Evolutionary conservation across 306 rosid species (phyloP).

Genomic region (Prosopis cineraria): DNA sequence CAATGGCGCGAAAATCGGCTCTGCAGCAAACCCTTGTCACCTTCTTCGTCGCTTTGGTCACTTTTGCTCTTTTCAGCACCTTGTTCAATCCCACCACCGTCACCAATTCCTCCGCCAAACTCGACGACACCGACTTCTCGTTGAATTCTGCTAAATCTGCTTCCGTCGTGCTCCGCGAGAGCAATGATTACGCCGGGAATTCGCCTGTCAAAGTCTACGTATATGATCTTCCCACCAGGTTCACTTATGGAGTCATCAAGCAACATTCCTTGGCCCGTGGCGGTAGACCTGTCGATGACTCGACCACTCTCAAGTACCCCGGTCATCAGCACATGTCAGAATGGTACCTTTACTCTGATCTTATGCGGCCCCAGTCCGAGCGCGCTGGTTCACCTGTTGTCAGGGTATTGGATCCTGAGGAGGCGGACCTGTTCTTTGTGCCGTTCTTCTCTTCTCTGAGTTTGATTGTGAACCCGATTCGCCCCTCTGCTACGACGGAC

Average conservation of each 20-base stretch:
- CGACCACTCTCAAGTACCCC: conserved; percentile 60
- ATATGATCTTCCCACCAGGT: conserved; percentile 68
- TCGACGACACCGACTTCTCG: conserved; percentile 44
- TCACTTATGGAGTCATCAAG: conserved; percentile 69
- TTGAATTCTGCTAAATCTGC: conserved; percentile 40
- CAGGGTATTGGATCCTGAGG: conserved; percentile 77
- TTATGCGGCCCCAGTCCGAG: conserved; percentile 50
- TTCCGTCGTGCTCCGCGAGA: conserved; percentile 23
- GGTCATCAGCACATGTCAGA: conserved; percentile 98
- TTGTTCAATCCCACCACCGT: conserved; percentile 36
- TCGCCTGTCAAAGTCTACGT: conserved; percentile 51
- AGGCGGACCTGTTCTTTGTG: conserved; percentile 83
- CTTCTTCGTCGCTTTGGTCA: conserved; percentile 40
- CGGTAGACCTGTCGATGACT: conserved; percentile 31
- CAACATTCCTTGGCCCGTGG: conserved; percentile 85
- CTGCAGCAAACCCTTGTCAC: conserved; percentile 62
- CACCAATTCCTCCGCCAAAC: conserved; percentile 40
- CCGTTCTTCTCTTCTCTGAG: conserved; percentile 87
- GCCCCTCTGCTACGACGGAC: conserved; percentile 46
- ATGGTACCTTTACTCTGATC: conserved; percentile 80
- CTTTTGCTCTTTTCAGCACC: conserved; percentile 56
- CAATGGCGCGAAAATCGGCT: conserved; percentile 63
- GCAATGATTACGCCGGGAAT: neutral
- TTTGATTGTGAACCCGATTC: conserved; percentile 61
- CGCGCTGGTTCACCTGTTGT: conserved; percentile 59